A percentile compares a stretch with the other conserved stretches of the same genome.
Conservation (phyloP, 768 basidiomycete genomes). For the Trichaptum fuscoviolaceum region DNA sequence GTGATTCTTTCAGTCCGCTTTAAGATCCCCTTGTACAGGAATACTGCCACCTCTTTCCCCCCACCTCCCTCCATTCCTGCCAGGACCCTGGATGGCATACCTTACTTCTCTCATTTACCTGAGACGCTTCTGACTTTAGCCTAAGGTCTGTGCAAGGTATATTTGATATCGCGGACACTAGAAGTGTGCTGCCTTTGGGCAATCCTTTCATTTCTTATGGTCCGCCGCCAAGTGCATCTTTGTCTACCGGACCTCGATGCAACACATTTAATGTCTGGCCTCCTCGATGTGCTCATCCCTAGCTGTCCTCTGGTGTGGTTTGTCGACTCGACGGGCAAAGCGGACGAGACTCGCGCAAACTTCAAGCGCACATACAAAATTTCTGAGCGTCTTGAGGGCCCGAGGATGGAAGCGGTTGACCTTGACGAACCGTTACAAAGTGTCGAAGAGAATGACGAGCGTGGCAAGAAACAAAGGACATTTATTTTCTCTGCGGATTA, state of each 20-base stretch:
- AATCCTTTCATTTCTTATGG: neutral
- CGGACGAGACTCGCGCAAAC: neutral
- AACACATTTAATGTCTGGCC: neutral
- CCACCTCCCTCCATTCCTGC: neutral
- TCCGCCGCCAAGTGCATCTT: neutral
- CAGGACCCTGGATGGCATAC: neutral
- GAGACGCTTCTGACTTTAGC: neutral
- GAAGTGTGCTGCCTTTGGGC: neutral
- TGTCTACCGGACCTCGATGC: neutral
- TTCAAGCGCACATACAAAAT: neutral
- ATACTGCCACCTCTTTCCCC: neutral
- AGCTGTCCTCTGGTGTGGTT: neutral
- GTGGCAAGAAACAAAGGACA: neutral
- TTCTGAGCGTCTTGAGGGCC: neutral
- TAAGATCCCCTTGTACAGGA: neutral
- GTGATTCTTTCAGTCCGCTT: neutral
- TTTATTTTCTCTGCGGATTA: neutral
- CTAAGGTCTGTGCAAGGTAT: neutral
- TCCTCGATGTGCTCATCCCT: neutral
- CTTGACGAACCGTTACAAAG: neutral
- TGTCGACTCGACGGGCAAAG: neutral
- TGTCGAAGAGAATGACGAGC: neutral
- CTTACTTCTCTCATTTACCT: neutral
- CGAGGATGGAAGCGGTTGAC: neutral
- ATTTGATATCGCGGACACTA: neutral